phyloP scores from a whole-genome alignment of 2,329 filamentous ascomycete species.

The Alternaria panax region DNA sequence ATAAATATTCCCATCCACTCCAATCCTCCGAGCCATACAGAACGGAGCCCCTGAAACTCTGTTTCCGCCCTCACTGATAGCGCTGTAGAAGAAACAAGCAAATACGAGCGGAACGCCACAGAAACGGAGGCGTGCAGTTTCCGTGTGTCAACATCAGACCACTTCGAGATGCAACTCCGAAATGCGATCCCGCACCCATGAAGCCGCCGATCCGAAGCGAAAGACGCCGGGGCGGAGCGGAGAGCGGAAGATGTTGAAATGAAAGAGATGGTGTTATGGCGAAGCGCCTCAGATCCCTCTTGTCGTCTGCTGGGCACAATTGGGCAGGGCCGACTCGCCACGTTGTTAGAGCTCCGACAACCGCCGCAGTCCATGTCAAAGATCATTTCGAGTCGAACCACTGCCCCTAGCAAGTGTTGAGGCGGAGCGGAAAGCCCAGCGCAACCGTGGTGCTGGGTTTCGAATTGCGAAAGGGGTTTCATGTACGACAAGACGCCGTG shows the following conservation, averaged over 20 bases:
- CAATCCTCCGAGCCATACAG: not conserved
- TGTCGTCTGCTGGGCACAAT: conserved; percentile 1
- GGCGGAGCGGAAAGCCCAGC: conserved; percentile 12
- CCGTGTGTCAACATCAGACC: conserved; percentile 30
- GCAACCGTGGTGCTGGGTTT: conserved; percentile 1
- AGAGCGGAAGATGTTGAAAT: conserved; percentile 2
- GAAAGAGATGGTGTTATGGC: not conserved
- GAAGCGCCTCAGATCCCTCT: not conserved
- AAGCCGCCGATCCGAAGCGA: not conserved
- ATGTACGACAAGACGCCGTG: not conserved
- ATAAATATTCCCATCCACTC: not conserved
- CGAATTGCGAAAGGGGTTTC: conserved; percentile 2
- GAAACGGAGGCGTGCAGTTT: conserved; percentile 16
- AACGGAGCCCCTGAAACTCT: not conserved
- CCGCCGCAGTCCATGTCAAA: not conserved
- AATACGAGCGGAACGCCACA: conserved; percentile 37
- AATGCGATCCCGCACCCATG: conserved; percentile 7
- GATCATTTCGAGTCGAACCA: conserved; percentile 1
- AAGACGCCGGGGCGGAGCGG: conserved; percentile 9
- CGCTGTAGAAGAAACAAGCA: conserved; percentile 28
- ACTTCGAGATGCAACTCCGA: conserved; percentile 7
- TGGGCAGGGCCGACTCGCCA: conserved; percentile 5
- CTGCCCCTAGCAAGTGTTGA: not conserved
- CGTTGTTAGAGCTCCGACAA: conserved; percentile 1
- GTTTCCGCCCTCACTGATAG: not conserved